These are phyloP conservation scores for Trapa bicornis DNA, from an alignment of 345 rosid species.

Conservation along the genomic window DNA sequence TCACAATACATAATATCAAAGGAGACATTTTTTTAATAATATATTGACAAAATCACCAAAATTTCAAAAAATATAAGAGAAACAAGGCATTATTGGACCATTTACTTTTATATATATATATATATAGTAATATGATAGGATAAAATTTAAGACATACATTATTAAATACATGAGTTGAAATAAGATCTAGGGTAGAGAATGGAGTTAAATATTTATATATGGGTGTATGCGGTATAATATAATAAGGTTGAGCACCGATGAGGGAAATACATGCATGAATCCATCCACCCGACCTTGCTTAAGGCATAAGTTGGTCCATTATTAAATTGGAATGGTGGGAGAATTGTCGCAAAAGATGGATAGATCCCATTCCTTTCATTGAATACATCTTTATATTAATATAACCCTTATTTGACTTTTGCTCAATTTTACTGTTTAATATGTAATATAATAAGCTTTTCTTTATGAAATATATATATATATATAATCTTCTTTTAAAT, in stretches of 20 bases:
- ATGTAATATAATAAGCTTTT: slow-evolving; percentile 13
- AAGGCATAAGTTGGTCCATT: slow-evolving; percentile 20
- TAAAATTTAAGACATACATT: no score
- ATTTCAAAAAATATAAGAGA: no score
- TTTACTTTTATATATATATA: no score
- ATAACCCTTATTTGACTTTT: slow-evolving; percentile 65
- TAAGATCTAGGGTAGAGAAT: no score
- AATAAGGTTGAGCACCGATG: slow-evolving; percentile 6
- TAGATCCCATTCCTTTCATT: slow-evolving; percentile 23
- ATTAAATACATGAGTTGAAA: no score
- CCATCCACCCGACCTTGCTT: slow-evolving; percentile 18
- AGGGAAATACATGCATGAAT: slow-evolving; percentile 20
- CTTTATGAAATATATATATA: slow-evolving; percentile 30
- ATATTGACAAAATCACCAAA: no score
- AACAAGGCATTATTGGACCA: no score
- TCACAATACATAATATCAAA: no score
- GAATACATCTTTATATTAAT: slow-evolving; percentile 14
- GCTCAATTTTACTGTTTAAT: slow-evolving; percentile 6
- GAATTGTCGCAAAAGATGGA: slow-evolving; percentile 31
- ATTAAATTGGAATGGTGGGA: slow-evolving; percentile 18
- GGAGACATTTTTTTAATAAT: no score
- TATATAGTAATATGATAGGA: no score
- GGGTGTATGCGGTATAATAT: not conserved
- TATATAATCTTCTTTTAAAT: slow-evolving; percentile 8
- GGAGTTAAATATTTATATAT: no score